These are phyloP conservation scores for Odonthalia washingtoniensis DNA, from an alignment of 31 red algal species.

Conservation along the genomic window DNA sequence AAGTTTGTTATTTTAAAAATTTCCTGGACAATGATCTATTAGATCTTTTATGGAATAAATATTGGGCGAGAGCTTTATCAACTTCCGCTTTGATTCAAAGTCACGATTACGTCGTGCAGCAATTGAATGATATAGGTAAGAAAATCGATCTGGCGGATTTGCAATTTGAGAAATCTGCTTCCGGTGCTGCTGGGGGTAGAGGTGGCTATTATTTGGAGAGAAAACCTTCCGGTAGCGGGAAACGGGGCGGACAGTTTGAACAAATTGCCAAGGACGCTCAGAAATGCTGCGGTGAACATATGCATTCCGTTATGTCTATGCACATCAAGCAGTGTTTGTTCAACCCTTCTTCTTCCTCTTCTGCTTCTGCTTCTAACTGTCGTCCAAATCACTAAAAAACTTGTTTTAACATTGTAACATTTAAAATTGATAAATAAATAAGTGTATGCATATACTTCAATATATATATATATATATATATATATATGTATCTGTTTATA, in stretches of 20 bases:
- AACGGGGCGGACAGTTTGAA: conserved; percentile 53
- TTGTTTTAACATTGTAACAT: too few species aligned
- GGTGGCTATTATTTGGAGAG: conserved; percentile 46
- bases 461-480: conserved; percentile 14
- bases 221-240: conserved; percentile 25
- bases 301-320: conserved; percentile 79
- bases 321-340: conserved; percentile 70
- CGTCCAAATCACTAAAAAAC: too few species aligned
- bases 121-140: conserved; percentile 74
- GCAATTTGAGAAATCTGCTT: conserved; percentile 52
- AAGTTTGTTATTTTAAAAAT: conserved; percentile 86
- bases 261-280: conserved; percentile 75
- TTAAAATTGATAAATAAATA: too few species aligned
- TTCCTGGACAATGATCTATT: conserved; percentile 76
- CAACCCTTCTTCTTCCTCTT: too few species aligned
- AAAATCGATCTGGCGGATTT: conserved; percentile 77
- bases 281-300: conserved; percentile 71
- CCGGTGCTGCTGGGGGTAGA: conserved; percentile 33
- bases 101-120: conserved; percentile 79
- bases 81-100: conserved; percentile 72
- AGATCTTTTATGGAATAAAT: conserved; percentile 82
- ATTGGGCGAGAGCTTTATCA: conserved; percentile 88
- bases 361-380: too few species aligned
- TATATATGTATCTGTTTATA: too few species aligned
- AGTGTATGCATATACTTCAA: too few species aligned